Conservation (phyloP, 2,329 filamentous ascomycete species). For the Davidsoniella virescens region DNA sequence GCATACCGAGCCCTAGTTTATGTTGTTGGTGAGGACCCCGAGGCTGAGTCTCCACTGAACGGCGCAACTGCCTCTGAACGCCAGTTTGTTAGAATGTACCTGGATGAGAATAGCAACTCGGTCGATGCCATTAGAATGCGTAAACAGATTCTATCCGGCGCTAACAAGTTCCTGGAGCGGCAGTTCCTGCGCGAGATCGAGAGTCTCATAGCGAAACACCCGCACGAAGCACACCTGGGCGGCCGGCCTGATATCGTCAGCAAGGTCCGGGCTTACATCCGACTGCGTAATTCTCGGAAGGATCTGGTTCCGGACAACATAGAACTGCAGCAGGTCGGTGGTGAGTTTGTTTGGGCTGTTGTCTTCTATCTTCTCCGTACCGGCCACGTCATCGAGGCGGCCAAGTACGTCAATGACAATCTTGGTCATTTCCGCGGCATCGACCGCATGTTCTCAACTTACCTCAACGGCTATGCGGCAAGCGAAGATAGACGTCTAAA, state of each 20-base stretch:
- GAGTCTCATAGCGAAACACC: slow-evolving; percentile 61
- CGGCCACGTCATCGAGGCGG: slow-evolving; percentile 70
- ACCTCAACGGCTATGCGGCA: slow-evolving; percentile 69
- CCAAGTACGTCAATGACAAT: slow-evolving; percentile 69
- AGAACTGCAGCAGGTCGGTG: slow-evolving; percentile 61
- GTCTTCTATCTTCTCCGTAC: slow-evolving; percentile 82
- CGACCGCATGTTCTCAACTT: slow-evolving; percentile 77
- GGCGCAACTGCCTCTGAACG: slow-evolving; percentile 56
- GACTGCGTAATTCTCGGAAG: slow-evolving; percentile 62
- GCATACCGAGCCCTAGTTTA: slow-evolving; percentile 69
- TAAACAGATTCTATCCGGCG: slow-evolving; percentile 65
- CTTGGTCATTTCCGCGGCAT: slow-evolving; percentile 71
- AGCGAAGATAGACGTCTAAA: slow-evolving; percentile 62
- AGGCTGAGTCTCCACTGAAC: slow-evolving; percentile 40
- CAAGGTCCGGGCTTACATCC: slow-evolving; percentile 85
- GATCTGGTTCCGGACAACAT: slow-evolving; percentile 70
- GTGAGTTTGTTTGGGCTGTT: slow-evolving; percentile 84
- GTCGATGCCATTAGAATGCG: slow-evolving; percentile 48
- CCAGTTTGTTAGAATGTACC: slow-evolving; percentile 58
- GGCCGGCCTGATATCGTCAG: slow-evolving; percentile 76
- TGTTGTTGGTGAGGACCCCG: slow-evolving; percentile 58
- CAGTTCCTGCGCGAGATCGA: slow-evolving; percentile 69
- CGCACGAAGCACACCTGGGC: slow-evolving; percentile 74
- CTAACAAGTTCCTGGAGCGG: slow-evolving; percentile 63
- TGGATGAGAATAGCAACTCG: slow-evolving; percentile 57